Conservation (phyloP, 768 basidiomycete genomes). For the Cystofilobasidium ferigula region DNA sequence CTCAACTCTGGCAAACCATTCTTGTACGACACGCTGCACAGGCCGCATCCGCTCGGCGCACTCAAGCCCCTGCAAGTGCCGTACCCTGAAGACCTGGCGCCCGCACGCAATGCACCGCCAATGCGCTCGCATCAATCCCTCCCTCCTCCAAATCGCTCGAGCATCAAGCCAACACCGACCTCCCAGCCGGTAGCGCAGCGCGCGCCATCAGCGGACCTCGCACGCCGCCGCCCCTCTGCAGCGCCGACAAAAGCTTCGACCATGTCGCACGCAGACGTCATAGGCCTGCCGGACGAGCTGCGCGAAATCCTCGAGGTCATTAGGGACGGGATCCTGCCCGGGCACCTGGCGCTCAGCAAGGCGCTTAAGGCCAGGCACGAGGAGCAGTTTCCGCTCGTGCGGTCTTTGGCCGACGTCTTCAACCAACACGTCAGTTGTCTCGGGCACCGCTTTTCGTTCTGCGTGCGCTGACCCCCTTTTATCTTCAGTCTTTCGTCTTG, state of each 20-base stretch:
- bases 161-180: neutral
- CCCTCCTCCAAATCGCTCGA: slow-evolving; percentile 30
- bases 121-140: slow-evolving; percentile 33
- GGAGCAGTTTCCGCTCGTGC: slow-evolving; percentile 86
- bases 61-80: neutral
- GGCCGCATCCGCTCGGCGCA: slow-evolving; percentile 23
- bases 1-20: slow-evolving; percentile 7
- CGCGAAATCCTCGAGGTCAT: slow-evolving; percentile 75
- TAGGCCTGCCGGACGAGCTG: slow-evolving; percentile 66
- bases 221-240: slow-evolving; percentile 48
- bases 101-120: neutral
- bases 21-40: slow-evolving; percentile 28
- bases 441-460: slow-evolving; percentile 4
- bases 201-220: slow-evolving; percentile 57
- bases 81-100: neutral
- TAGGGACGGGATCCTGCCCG: slow-evolving; percentile 72
- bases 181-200: neutral
- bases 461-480: slow-evolving; percentile 13
- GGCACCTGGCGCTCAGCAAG: slow-evolving; percentile 74
- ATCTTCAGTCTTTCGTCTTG: slow-evolving; percentile 71
- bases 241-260: slow-evolving; percentile 24
- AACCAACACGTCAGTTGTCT: slow-evolving; percentile 64
- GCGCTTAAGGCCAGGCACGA: slow-evolving; percentile 83
- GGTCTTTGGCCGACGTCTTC: slow-evolving; percentile 91
- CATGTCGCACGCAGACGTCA: neutral